These are phyloP conservation scores for Claviceps humidiphila DNA, from an alignment of 2,329 filamentous ascomycete genomes.

Conservation along the genomic window DNA sequence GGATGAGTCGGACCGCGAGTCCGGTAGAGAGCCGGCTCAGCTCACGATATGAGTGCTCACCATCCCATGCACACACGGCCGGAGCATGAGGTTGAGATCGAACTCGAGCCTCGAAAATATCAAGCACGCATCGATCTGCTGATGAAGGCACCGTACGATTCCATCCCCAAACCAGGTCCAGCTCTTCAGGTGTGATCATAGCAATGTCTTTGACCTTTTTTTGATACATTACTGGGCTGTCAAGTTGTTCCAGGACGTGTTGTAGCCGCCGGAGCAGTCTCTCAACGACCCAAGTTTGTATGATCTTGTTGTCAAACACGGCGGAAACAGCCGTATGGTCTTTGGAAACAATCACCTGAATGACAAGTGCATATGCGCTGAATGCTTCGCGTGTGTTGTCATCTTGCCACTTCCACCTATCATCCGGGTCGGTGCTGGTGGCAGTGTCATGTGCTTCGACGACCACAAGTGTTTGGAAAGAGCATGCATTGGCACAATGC, in stretches of 20 bases:
- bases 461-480: conserved; percentile 17
- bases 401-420: not conserved
- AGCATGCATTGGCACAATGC: conserved; percentile 9
- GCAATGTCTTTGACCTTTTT: not conserved
- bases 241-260: not conserved
- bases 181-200: conserved; percentile 12
- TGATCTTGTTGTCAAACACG: not conserved
- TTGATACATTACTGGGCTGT: not conserved
- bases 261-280: not conserved
- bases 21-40: conserved; percentile 28
- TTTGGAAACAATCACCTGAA: not conserved
- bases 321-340: not conserved
- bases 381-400: not conserved
- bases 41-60: conserved; percentile 31
- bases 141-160: conserved; percentile 28
- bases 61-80: conserved; percentile 38
- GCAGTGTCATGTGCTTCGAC: conserved; percentile 5
- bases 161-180: conserved; percentile 33
- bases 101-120: conserved; percentile 29
- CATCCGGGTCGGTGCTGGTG: not conserved
- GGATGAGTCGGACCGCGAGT: conserved; percentile 26
- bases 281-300: not conserved
- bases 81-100: conserved; percentile 21
- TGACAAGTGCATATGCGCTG: not conserved
- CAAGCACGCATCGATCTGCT: conserved; percentile 31